Evolutionary conservation across 2,329 filamentous ascomycete genomes (phyloP), one percentile per base, ranked within the genome.

Genomic region (Colletotrichum sansevieriae): DNA sequence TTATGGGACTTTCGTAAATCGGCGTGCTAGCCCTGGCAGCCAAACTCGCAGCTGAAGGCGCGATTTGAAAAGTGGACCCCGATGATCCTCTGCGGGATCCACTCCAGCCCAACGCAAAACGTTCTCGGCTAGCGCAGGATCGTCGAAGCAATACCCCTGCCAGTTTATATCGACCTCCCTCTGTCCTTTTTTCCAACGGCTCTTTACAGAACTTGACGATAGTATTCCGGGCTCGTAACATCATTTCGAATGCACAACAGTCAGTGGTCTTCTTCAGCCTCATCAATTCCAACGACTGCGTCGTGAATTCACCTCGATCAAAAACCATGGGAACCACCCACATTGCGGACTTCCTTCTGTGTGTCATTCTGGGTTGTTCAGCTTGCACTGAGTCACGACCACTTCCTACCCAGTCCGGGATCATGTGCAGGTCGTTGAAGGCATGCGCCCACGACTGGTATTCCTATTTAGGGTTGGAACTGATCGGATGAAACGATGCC

Each of bases 401-500:
- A n/a, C 15, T 4, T n/a, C 44, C 13, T 46, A 39, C 25, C 41
- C 8, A 22, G 15, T 13, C 4, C 5, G 10, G 25, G 35, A 13
- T 54, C 12, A 22, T 22, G 22, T 49, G 20, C 20, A 57, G 8
- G 4, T 44, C 37, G 8, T 41, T 4, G 12, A 51, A 11, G 39
- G 29, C 55, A 55, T 29, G 15, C 13, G 4, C 22, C 37, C 49
- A 37, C 49, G 62, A 56, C 35, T 9, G 7, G 6, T 37, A 18
- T 61, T 37, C 49, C 43, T 39, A 1, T 39, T 44, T 43, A 47
- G 51, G 55, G 12, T 3, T 18, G 47, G 35, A 20, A n/a, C 39
- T 8, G 39, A 69, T 20, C 11, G 55, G 41, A 66, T 57, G 66
- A 61, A 56, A 69, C 66, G 43, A 33, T 43, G 12, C 15, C 62